phyloP scores from a whole-genome alignment of 1,139 yeast genomes.

The Geotrichum candidum region DNA sequence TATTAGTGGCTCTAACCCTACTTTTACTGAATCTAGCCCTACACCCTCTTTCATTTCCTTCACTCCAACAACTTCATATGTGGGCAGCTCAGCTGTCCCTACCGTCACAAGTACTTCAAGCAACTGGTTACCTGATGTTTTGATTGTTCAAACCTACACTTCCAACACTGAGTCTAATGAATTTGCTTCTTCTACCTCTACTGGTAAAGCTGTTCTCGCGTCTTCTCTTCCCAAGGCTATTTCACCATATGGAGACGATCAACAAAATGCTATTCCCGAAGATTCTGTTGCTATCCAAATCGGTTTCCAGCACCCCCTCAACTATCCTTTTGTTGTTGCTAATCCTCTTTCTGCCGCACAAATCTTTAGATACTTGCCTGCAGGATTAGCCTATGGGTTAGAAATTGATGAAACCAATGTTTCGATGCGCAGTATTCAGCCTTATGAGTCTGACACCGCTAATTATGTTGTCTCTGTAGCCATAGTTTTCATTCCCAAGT shows the following conservation, averaged over 20 bases:
- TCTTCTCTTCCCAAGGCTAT: conserved; percentile 36
- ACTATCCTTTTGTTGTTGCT: conserved; percentile 39
- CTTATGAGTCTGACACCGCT: conserved; percentile 32
- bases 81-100: neutral
- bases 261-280: conserved; percentile 25
- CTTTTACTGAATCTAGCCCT: neutral
- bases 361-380: conserved; percentile 39
- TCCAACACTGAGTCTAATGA: conserved; percentile 8
- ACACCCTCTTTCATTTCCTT: neutral
- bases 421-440: conserved; percentile 34
- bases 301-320: conserved; percentile 38
- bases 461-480: conserved; percentile 38
- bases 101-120: conserved; percentile 5
- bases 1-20: neutral
- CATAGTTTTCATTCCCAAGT: conserved; percentile 34
- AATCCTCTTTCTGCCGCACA: conserved; percentile 42
- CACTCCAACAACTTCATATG: neutral
- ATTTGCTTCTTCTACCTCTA: conserved; percentile 19
- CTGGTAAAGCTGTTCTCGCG: conserved; percentile 25
- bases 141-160: conserved; percentile 13
- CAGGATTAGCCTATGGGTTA: conserved; percentile 37
- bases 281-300: conserved; percentile 35
- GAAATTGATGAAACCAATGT: conserved; percentile 27
- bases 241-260: conserved; percentile 35
- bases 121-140: conserved; percentile 17